Base-by-base conservation (phyloP, 768 basidiomycete species). In the Termitomyces heimii region DNA sequence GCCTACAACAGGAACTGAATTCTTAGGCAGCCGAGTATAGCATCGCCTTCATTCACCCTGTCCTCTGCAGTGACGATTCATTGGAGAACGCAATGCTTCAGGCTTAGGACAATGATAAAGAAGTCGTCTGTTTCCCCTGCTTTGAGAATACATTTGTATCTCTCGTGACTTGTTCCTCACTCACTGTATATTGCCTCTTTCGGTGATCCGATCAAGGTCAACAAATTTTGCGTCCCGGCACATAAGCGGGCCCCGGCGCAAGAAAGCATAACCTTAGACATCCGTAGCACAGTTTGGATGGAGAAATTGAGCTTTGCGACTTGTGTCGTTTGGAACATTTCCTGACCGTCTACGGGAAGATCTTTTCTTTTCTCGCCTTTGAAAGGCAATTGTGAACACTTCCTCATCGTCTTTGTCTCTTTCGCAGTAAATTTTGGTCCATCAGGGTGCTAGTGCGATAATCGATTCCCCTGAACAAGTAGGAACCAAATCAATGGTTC, bases 11-110 rank as follows among this genome's bases (percentile, higher is more conserved):
- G 34, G 20, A 14, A 40, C 37, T 58, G 60, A 46, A 37, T 62
- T 55, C 9, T 54, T 55, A 18, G 61, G 60, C 22, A 24, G 32
- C 26, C 49, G 43, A 58, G 60, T 59, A 62, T 51, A n/a, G 57
- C 9, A 31, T 60, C 63, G 18, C 56, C n/a, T 9, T 40, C n/a
- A 4, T 18, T 9, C 59, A 22, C 56, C 60, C 16, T 35, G 34
- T 60, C 20, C 51, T 62, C 24, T 18, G 39, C n/a, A 40, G 39
- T 22, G 60, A 43, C 0, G 34, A 24, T 9, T 24, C 42, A n/a
- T 35, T 54, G 16, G 56, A 57, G 37, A 53, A 54, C 20, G 37
- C 48, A 4, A 34, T 46, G 6, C 52, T 56, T 13, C 46, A 47
- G 5, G 47, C 54, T 1, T 42, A 60, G 34, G 53, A 39, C 37